A percentile compares a stretch with the other conserved stretches of the same genome.
Evolutionary conservation across 2,329 filamentous ascomycete species (phyloP).

Genomic region (Talaromyces islandicus): DNA sequence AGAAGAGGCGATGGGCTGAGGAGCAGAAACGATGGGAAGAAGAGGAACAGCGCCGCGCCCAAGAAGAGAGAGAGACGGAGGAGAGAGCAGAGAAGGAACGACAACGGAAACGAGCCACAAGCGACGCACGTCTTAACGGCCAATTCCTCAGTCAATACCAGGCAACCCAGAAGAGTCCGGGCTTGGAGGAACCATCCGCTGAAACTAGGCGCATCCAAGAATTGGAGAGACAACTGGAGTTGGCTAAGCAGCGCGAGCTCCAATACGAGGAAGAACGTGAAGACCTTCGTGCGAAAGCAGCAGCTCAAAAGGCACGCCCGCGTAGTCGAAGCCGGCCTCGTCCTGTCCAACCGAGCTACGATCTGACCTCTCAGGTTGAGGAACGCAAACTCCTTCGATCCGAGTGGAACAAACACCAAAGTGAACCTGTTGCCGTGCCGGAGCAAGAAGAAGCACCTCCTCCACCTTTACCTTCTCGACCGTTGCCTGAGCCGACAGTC

Average conservation of each 20-base stretch:
- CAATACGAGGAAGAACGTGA: slow-evolving; percentile 59
- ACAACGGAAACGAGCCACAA: slow-evolving; percentile 52
- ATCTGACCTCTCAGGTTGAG: slow-evolving; percentile 54
- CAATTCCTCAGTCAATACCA: slow-evolving; percentile 86
- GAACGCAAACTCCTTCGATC: slow-evolving; percentile 55
- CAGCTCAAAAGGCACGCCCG: slow-evolving; percentile 19
- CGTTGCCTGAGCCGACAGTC: slow-evolving; percentile 17
- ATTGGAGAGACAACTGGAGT: slow-evolving; percentile 67
- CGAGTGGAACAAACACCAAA: slow-evolving; percentile 46
- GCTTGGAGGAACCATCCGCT: slow-evolving; percentile 33
- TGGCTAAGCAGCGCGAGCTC: slow-evolving; percentile 61
- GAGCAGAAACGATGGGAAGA: slow-evolving; percentile 64
- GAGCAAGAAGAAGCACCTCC: slow-evolving; percentile 5
- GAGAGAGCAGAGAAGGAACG: slow-evolving; percentile 62
- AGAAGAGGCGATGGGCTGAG: slow-evolving; percentile 44
- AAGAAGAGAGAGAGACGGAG: slow-evolving; percentile 69
- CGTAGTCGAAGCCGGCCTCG: slow-evolving; percentile 25
- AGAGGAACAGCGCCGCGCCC: slow-evolving; percentile 64
- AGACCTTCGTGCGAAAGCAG: slow-evolving; percentile 33
- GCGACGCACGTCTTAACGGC: slow-evolving; percentile 66
- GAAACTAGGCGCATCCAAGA: slow-evolving; percentile 69
- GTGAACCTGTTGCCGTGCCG: slow-evolving; percentile 11
- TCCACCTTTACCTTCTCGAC: slow-evolving; percentile 20
- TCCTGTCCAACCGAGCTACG: slow-evolving; percentile 40
- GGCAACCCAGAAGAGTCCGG: slow-evolving; percentile 52